phyloP scores from a whole-genome alignment of 2,329 filamentous ascomycete genomes.

The Fusarium burgessii region DNA sequence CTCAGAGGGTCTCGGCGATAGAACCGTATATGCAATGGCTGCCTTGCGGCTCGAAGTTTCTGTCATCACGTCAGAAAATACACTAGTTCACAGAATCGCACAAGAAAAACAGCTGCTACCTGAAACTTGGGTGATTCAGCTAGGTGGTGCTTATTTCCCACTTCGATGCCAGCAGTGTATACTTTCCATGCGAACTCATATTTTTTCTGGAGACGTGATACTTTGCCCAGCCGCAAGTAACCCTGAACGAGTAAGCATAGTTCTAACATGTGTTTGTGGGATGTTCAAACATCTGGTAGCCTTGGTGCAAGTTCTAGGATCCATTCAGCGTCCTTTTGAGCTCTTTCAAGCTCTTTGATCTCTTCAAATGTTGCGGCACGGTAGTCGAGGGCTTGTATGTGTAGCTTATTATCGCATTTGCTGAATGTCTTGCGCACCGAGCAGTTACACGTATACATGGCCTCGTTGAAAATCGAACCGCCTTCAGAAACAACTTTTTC shows the following conservation, averaged over 20 bases:
- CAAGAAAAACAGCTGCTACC: slow-evolving; percentile 35
- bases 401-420: slow-evolving; percentile 54
- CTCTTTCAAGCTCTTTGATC: slow-evolving; percentile 53
- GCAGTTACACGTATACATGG: slow-evolving; percentile 56
- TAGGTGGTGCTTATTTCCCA: slow-evolving; percentile 45
- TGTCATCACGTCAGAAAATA: slow-evolving; percentile 29
- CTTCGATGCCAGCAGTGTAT: slow-evolving; percentile 55
- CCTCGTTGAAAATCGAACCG: slow-evolving; percentile 57
- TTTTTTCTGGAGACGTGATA: slow-evolving; percentile 54
- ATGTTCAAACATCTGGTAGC: slow-evolving; percentile 52
- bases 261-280: not conserved
- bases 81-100: not conserved
- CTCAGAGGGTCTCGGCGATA: slow-evolving; percentile 52
- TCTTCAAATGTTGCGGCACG: slow-evolving; percentile 56
- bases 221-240: slow-evolving; percentile 57
- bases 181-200: slow-evolving; percentile 55
- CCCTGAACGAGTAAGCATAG: slow-evolving; percentile 48
- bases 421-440: slow-evolving; percentile 52
- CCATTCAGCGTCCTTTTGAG: slow-evolving; percentile 57
- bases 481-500: slow-evolving; percentile 49
- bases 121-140: slow-evolving; percentile 50
- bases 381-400: slow-evolving; percentile 57
- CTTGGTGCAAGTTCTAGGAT: slow-evolving; percentile 57
- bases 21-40: slow-evolving; percentile 52
- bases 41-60: slow-evolving; percentile 52